Conservation (phyloP, 306 rosid species). For the Rosa persica region DNA sequence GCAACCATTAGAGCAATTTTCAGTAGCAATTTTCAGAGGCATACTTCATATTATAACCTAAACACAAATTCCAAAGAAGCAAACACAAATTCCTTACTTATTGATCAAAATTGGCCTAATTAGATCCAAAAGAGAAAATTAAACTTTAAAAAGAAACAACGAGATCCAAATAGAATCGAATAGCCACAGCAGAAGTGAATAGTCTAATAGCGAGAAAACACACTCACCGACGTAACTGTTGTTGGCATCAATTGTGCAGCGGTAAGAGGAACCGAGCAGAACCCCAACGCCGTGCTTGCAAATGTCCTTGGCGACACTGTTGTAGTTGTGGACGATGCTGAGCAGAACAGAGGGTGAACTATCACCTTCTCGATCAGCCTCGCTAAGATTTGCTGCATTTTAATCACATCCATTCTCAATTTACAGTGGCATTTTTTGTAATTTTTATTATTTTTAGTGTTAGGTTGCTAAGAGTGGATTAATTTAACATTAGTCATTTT, state of each 20-base stretch:
- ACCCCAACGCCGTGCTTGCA: conserved; percentile 73
- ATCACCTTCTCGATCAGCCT: conserved; percentile 69
- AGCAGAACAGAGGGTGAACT: conserved; percentile 75
- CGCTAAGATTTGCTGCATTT: conserved; percentile 65
- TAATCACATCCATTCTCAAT: conserved; percentile 64
- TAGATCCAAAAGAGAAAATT: neutral
- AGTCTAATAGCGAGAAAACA: neutral
- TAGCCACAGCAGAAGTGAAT: neutral
- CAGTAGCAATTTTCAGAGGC: neutral
- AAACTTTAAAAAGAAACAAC: neutral
- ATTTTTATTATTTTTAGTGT: no score
- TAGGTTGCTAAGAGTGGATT: no score
- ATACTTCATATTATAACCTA: neutral
- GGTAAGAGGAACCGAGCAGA: conserved; percentile 61
- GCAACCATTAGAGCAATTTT: neutral
- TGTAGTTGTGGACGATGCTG: conserved; percentile 77
- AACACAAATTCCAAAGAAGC: neutral
- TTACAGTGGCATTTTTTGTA: neutral
- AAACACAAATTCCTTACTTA: neutral
- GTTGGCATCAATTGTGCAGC: conserved; percentile 67
- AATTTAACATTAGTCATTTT: no score
- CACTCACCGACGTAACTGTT: conserved; percentile 67
- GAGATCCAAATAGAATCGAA: neutral
- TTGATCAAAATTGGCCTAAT: neutral
- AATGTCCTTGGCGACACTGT: conserved; percentile 70